Base-by-base conservation (phyloP, 306 rosid genomes). In the Acacia crassicarpa region DNA sequence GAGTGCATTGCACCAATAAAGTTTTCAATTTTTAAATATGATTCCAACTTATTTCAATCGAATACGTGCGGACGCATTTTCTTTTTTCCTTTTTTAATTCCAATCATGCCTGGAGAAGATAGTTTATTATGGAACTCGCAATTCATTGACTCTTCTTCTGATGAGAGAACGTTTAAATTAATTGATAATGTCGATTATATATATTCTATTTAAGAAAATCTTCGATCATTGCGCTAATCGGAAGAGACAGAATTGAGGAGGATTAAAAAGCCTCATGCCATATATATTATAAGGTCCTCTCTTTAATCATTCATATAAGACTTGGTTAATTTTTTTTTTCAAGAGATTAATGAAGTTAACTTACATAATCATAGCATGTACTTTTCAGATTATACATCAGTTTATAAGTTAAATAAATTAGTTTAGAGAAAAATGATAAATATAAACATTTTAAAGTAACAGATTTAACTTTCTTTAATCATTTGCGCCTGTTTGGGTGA, bases 1-100 rank as follows among this genome's bases (percentile, higher is more conserved):
- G 16, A 43, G 44, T 70, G 23, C 75, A 70, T 5, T 70, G 75
- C 48, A 70, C 35, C 75, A n/a, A 70, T 43, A 43, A 43, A 70
- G 33, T 69, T 43, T 22, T 33, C 74, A 12, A 46, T 46, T 4
- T 48, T 48, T 48, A 48, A 48, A 48, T 48, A 48, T 48, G 53
- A 48, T 48, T 17, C 3, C 4, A 48, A 48, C 17, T 13, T 48
- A 46, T 48, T 48, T 48, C 19, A 16, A 59, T 59, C 35, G 27
- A 61, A 61, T 61, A 20, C 62, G 27, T 20, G 62, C 27, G 27
- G 62, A 20, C 27, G 2, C 62, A 56, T 56, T 56, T 56, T 20
- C 27, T 2, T 19, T 53, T 15, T 54, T 54, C 10, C 3, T 54
- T 56, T 56, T 54, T 8, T 2, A 56, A 56, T 56, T 19, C 2